These are phyloP conservation scores for Pseudocercospora musae DNA, from an alignment of 2,329 filamentous ascomycete species.

Conservation along the genomic window DNA sequence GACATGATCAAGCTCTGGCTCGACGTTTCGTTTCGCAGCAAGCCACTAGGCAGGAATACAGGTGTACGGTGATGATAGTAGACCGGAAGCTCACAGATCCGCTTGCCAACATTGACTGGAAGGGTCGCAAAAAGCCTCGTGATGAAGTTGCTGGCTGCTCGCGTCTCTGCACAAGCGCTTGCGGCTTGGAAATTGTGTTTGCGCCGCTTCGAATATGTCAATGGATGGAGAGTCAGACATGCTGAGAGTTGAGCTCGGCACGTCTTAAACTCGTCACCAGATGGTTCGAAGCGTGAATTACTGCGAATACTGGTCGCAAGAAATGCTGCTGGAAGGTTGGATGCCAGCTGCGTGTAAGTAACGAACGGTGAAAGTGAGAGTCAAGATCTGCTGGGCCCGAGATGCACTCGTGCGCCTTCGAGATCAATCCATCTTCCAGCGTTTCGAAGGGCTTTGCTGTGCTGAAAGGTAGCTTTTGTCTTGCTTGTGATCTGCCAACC, in stretches of 20 bases:
- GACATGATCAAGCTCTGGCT: constrained; percentile 7
- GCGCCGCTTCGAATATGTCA: neutral
- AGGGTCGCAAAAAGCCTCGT: neutral
- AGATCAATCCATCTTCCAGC: neutral
- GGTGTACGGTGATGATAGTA: constrained; percentile 14
- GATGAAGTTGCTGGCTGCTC: neutral
- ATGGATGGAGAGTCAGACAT: neutral
- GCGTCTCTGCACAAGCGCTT: neutral
- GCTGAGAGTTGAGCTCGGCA: neutral
- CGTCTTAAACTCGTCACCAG: neutral
- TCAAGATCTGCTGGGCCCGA: neutral
- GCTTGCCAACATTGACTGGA: constrained; percentile 6
- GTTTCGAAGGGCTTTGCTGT: too few relatives aligned
- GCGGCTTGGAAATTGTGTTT: neutral
- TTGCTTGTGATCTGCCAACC: too few relatives aligned
- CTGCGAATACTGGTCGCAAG: neutral
- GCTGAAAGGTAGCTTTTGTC: neutral
- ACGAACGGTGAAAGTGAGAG: neutral
- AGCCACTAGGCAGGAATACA: constrained; percentile 14
- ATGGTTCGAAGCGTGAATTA: neutral
- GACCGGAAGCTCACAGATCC: constrained; percentile 17
- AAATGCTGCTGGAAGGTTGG: neutral
- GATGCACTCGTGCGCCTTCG: neutral
- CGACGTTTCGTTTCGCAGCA: constrained; percentile 11
- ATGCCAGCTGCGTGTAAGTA: neutral